A percentile compares a stretch with the other conserved stretches of the same genome.
These are phyloP conservation scores for Bertia moriformis DNA, from an alignment of 2,329 filamentous ascomycete genomes.

Conservation along the genomic window DNA sequence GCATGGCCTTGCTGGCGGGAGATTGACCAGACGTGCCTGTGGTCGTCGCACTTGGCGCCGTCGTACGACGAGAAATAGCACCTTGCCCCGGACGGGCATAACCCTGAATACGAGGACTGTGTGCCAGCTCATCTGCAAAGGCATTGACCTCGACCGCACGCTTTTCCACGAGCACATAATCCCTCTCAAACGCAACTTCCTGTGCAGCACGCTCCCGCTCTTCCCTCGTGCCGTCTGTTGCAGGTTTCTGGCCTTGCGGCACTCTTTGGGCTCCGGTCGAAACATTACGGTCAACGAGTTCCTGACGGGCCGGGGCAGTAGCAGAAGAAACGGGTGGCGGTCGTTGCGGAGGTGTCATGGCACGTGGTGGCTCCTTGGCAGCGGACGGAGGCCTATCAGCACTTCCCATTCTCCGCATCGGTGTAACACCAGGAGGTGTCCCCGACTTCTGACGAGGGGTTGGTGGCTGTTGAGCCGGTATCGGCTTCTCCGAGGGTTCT, in stretches of 20 bases:
- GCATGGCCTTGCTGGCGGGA: slow-evolving; percentile 33
- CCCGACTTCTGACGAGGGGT: neutral
- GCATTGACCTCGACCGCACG: slow-evolving; percentile 91
- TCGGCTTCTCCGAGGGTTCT: too few species aligned
- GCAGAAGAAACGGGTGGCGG: slow-evolving; percentile 16
- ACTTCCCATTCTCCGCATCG: slow-evolving; percentile 16
- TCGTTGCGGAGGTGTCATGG: slow-evolving; percentile 12
- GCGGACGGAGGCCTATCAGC: slow-evolving; percentile 13
- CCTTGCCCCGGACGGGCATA: neutral
- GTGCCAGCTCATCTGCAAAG: slow-evolving; percentile 84
- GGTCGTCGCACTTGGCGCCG: neutral
- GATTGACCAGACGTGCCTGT: neutral
- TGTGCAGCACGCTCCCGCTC: slow-evolving; percentile 64
- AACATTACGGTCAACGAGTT: slow-evolving; percentile 12
- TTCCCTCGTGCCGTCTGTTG: neutral
- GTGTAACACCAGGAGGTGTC: slow-evolving; percentile 3
- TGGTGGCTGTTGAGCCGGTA: neutral
- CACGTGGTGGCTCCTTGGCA: slow-evolving; percentile 11
- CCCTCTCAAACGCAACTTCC: slow-evolving; percentile 78
- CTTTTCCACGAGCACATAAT: slow-evolving; percentile 94
- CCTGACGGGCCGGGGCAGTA: slow-evolving; percentile 23
- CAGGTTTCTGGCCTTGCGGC: neutral
- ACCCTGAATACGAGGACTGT: slow-evolving; percentile 37
- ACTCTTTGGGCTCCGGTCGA: too few species aligned
- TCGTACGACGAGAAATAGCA: neutral